Conservation (phyloP, 371 early-diverging fungal genomes). For the Apophysomyces ossiformis region DNA sequence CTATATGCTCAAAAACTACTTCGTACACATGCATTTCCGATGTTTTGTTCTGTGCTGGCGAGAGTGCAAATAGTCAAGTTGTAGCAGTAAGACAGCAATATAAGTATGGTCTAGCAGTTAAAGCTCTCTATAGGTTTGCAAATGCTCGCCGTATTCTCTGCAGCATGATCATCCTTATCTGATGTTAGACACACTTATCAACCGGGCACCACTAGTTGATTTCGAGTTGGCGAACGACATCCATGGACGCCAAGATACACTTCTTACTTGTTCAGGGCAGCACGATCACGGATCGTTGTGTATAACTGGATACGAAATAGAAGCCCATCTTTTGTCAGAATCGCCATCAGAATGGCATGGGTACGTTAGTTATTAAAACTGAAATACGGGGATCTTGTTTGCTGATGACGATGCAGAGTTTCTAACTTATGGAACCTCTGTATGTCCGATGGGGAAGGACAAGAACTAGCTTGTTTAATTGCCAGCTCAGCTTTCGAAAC, state of each 20-base stretch:
- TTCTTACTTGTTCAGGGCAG: conserved; percentile 42
- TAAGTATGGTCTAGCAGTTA: not conserved
- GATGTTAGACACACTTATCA: conserved; percentile 29
- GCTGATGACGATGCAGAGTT: conserved; percentile 8
- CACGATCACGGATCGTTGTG: conserved; percentile 33
- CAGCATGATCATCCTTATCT: not conserved
- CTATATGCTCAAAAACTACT: conserved; percentile 14
- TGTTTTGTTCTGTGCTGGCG: conserved; percentile 39
- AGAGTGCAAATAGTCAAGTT: conserved; percentile 43
- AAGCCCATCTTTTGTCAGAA: conserved; percentile 16
- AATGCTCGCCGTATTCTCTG: not conserved
- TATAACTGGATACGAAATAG: conserved; percentile 30
- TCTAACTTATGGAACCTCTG: conserved; percentile 18
- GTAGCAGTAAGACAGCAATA: conserved; percentile 31
- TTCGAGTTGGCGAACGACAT: conserved; percentile 15
- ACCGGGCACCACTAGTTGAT: conserved; percentile 45
- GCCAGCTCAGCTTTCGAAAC: conserved; percentile 23
- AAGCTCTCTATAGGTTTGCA: not conserved
- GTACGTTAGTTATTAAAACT: conserved; percentile 15
- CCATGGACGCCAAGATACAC: conserved; percentile 22
- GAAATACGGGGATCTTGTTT: not conserved
- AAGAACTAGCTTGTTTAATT: conserved; percentile 12
- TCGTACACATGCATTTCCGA: conserved; percentile 7
- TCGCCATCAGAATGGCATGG: conserved; percentile 34
- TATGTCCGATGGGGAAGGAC: not conserved